Evolutionary conservation across 139 green algal genomes (phyloP), one percentile per base, ranked within the genome.

Genomic region (Coelastrella sp.): DNA sequence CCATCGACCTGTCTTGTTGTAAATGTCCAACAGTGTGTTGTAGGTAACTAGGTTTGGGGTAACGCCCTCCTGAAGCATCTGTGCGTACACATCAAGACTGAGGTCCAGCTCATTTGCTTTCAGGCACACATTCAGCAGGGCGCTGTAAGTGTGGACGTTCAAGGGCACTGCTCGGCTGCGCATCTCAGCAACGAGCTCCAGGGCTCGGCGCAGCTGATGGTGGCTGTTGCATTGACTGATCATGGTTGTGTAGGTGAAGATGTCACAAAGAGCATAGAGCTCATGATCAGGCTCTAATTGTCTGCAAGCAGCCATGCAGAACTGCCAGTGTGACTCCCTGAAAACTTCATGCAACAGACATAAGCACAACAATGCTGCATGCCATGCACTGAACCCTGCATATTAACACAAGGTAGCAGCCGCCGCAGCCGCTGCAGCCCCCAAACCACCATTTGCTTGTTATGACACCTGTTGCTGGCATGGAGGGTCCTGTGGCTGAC

Each of bases 171-270:
- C 89, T 14, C 90, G 72, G 17, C 35, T 61, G 61, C 92, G 93
- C 95, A 97, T 97, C 81, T 96, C 95, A 15, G 94, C 79, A 1
- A 93, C 91, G 24, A 97, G 91, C 87, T 93, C 90, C 75, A 96
- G 80, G 0, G 95, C 95, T n/a, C 93, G 82, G 15, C 94, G 92
- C 61, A 96, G 93, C 85, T 96, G 91, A 75, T 92, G 94, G 70
- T 94, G 89, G n/a, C 91, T 90, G 87, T 94, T 94, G 87, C 95
- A 97, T 58, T 95, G 90, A 14, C 91, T 94, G 86, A 97, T 95
- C 84, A 94, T 93, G 63, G 95, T 95, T n/a, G 95, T 97, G 89
- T 96, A 97, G 25, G 92, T 93, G 89, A 94, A 97, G 14, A 96
- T 93, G n/a, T 97, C 95, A 70, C 87, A 88, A 74, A 96, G 91